Evolutionary conservation across 371 early-diverging fungal genomes (phyloP), one percentile per base, ranked within the genome.

Genomic region (Mucor saturninus): DNA sequence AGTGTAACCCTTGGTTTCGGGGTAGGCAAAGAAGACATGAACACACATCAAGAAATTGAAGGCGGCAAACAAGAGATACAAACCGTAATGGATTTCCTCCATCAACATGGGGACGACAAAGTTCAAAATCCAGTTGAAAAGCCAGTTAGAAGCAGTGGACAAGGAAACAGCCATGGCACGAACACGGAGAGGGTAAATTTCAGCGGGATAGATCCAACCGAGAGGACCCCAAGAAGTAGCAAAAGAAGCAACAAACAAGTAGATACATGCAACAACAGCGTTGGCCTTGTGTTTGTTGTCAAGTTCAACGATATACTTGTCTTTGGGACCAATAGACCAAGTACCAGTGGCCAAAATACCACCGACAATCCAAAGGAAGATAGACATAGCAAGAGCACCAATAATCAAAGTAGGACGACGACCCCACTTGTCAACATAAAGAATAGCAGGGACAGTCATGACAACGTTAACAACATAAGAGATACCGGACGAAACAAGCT

Each of bases 131-230:
- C 86, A 89, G 80, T 92, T 95, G 69, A 86, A 88, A 26, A 86
- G 69, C 96, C 96, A 98, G 83, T 95, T 95, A 66, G 94, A 84
- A 15, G 94, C 90, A 31, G 97, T 96, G 15, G 93, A 89, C 31
- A 94, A 67, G 42, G 91, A 91, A 53, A 92, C 87, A 49, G 91
- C 96, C 81, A 93, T 94, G 62, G 93, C 87, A 59, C 91, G 88
- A 51, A 90, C 80, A 51, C 87, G 86, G 65, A 86, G 84, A 21
- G 93, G 90, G 73, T 87, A 93, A 56, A 93, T 90, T 70, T 97
- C 98, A 31, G 95, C 83, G 39, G 95, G 95, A 74, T 94, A 94
- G 64, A 92, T 89, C 97, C 96, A 97, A 39, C 91, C 94, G 50
- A 92, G 84, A 32, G 97, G 95, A 28, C 95, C 96, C 95, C 95